Conservation (phyloP, 2,329 filamentous ascomycete species). For the Elsinoe fawcettii region DNA sequence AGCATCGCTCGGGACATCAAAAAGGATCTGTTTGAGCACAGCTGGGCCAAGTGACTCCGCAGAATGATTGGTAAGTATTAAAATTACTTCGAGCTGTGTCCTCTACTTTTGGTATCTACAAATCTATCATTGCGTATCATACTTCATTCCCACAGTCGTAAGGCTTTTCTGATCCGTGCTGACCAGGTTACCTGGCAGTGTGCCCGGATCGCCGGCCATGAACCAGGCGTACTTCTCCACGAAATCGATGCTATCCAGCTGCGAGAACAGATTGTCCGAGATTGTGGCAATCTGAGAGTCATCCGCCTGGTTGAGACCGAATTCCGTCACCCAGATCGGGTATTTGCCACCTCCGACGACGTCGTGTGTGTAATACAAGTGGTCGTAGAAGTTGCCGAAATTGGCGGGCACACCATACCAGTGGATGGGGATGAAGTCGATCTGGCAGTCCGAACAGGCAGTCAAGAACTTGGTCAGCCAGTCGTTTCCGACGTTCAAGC, state of each 20-base stretch:
- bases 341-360: slow-evolving; percentile 26
- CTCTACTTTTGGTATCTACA: neutral
- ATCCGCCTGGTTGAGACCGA: slow-evolving; percentile 44
- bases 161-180: neutral
- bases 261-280: slow-evolving; percentile 43
- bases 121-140: neutral
- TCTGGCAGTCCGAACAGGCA: slow-evolving; percentile 47
- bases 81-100: neutral
- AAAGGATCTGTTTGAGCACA: no score
- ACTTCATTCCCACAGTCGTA: neutral
- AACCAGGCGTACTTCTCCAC: slow-evolving; percentile 37
- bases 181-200: neutral
- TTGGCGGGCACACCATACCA: slow-evolving; percentile 50
- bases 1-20: no score
- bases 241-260: slow-evolving; percentile 34
- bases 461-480: slow-evolving; percentile 50
- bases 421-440: slow-evolving; percentile 56
- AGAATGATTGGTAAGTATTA: neutral
- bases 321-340: slow-evolving; percentile 57
- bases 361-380: slow-evolving; percentile 39
- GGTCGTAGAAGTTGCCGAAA: slow-evolving; percentile 46
- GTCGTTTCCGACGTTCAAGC: slow-evolving; percentile 43
- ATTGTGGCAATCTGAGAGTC: slow-evolving; percentile 40
- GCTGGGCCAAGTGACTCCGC: no score
- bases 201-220: slow-evolving; percentile 24